These are phyloP conservation scores for Prunus kanzakura DNA, from an alignment of 306 rosid species.

Conservation along the genomic window DNA sequence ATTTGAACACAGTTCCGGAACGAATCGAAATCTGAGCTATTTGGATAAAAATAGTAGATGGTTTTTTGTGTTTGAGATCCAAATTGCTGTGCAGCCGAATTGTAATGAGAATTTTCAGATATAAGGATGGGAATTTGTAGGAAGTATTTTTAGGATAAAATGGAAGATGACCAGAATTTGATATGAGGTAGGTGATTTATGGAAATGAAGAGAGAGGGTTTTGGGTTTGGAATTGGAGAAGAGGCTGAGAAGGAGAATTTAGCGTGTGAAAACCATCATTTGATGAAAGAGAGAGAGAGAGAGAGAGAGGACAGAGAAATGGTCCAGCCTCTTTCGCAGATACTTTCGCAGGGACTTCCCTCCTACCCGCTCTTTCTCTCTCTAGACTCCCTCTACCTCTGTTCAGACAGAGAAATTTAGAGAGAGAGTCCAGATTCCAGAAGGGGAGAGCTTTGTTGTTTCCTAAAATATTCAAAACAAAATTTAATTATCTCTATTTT, in stretches of 20 bases:
- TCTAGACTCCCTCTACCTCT: not conserved
- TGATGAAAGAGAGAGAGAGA: not conserved
- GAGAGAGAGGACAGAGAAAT: not conserved
- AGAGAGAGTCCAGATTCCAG: not conserved
- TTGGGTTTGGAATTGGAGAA: conserved; percentile 12
- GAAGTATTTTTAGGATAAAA: not conserved
- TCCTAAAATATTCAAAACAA: conserved; percentile 22
- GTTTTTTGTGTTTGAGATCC: not conserved
- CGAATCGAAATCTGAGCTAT: not conserved
- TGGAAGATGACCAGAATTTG: not conserved
- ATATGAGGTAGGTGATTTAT: conserved; percentile 7
- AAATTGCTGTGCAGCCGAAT: not conserved
- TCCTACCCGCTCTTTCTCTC: conserved; percentile 4
- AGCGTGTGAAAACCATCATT: conserved; percentile 26
- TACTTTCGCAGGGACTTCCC: conserved; percentile 36
- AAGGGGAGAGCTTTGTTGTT: not conserved
- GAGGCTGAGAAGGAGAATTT: conserved; percentile 23
- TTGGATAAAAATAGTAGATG: not conserved
- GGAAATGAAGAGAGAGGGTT: not conserved
- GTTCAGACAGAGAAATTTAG: not conserved
- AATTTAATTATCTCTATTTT: not conserved
- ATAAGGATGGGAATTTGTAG: not conserved
- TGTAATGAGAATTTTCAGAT: not conserved
- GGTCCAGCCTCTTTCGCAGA: conserved; percentile 22
- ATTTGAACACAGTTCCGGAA: not conserved